Evolutionary conservation across 176 grass and related monocot species (phyloP).

Genomic region (Triticum urartu): DNA sequence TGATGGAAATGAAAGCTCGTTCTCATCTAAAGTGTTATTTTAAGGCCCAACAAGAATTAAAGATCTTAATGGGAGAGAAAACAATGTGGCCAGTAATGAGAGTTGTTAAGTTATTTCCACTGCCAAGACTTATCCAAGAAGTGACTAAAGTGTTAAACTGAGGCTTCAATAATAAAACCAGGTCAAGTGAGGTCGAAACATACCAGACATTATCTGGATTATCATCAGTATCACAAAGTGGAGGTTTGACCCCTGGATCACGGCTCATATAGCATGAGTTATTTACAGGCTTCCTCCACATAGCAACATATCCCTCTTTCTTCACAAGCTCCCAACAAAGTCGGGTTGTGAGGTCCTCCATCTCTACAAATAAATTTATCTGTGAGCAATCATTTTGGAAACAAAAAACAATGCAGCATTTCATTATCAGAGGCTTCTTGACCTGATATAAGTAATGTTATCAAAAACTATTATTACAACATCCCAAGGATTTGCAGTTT

Average conservation of each 20-base stretch:
- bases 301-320: conserved; percentile 91
- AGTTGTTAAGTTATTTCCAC: neutral
- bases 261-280: conserved; percentile 71
- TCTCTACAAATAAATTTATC: conserved; percentile 52
- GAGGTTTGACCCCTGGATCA: conserved; percentile 52
- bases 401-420: neutral
- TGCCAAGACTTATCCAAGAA: neutral
- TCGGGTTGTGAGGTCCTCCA: conserved; percentile 77
- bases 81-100: neutral
- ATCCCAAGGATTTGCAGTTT: conserved; percentile 26
- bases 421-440: neutral
- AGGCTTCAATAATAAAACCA: conserved; percentile 5
- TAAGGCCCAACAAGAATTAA: neutral
- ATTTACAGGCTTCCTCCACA: conserved; percentile 87
- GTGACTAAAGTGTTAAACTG: conserved; percentile 1
- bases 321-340: conserved; percentile 91
- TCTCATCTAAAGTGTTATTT: neutral
- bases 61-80: neutral
- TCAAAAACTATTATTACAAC: conserved; percentile 17
- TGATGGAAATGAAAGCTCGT: neutral
- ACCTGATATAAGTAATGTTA: neutral
- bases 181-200: conserved; percentile 10
- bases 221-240: conserved; percentile 62
- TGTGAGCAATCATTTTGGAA: conserved; percentile 26
- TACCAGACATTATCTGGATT: conserved; percentile 85